Percentiles rank a stretch among this genome's conserved stretches.
phyloP scores from a whole-genome alignment of 345 rosid genomes.

The Salix brachista region DNA sequence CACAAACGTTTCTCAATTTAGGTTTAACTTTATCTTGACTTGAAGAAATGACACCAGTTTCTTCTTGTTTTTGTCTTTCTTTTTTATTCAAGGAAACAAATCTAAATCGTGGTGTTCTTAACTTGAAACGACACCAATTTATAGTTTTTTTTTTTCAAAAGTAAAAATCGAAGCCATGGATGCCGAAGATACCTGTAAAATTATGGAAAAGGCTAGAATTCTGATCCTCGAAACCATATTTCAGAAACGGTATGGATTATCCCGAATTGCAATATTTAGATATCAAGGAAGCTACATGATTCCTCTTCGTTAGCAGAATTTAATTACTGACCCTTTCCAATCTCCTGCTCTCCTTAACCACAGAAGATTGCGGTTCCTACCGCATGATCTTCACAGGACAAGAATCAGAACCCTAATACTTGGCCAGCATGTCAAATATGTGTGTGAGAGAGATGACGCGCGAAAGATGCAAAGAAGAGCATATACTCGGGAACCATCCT shows the following conservation, averaged over 20 bases:
- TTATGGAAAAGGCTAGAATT: neutral
- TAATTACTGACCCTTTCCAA: neutral
- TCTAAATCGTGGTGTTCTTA: too few relatives aligned
- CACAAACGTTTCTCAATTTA: neutral
- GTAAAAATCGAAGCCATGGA: neutral
- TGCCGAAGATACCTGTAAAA: neutral
- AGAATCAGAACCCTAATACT: slow-evolving; percentile 26
- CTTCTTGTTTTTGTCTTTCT: too few relatives aligned
- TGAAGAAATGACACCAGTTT: neutral
- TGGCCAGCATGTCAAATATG: neutral
- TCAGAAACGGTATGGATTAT: neutral
- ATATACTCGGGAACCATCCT: slow-evolving; percentile 24
- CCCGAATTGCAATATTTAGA: neutral
- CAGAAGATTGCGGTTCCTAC: slow-evolving; percentile 15
- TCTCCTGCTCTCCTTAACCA: neutral
- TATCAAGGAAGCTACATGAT: neutral
- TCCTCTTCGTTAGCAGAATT: neutral
- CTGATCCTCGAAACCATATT: neutral
- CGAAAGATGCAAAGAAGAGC: slow-evolving; percentile 26
- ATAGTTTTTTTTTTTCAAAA: too few relatives aligned
- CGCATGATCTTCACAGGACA: neutral
- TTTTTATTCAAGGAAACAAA: too few relatives aligned
- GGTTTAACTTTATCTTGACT: neutral
- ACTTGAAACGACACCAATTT: neutral
- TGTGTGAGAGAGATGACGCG: neutral